Conservation (phyloP, 768 basidiomycete species). For the Butyriboletus loyo region DNA sequence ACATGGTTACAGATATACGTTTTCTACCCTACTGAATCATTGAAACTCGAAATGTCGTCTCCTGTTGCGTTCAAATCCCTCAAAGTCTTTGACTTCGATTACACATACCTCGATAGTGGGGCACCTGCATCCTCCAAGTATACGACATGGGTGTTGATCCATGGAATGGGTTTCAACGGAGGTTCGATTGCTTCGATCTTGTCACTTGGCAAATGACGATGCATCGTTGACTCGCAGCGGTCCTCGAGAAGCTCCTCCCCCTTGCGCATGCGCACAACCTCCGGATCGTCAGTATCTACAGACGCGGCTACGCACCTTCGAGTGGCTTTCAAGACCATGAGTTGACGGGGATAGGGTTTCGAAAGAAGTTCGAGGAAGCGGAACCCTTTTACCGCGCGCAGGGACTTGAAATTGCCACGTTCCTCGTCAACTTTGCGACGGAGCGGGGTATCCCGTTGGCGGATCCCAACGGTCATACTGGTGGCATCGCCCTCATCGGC, state of each 20-base stretch:
- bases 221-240: not conserved
- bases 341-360: conserved; percentile 4
- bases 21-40: no score
- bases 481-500: conserved; percentile 18
- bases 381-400: conserved; percentile 15
- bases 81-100: conserved; percentile 15
- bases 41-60: conserved; percentile 2
- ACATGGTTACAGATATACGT: no score
- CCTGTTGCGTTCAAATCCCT: conserved; percentile 3
- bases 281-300: conserved; percentile 24
- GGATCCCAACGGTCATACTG: not conserved
- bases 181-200: conserved; percentile 2
- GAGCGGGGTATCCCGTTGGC: conserved; percentile 15
- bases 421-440: conserved; percentile 14
- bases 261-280: conserved; percentile 19
- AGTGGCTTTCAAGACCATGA: conserved; percentile 19
- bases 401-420: conserved; percentile 19
- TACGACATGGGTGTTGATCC: conserved; percentile 22
- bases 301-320: conserved; percentile 28
- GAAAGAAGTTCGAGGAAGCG: conserved; percentile 15
- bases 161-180: conserved; percentile 22
- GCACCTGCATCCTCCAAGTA: conserved; percentile 15
- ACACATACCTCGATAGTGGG: conserved; percentile 23
- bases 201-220: not conserved
- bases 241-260: conserved; percentile 21